These are phyloP conservation scores for Madurella fahalii DNA, from an alignment of 2,329 filamentous ascomycete genomes.

Conservation along the genomic window DNA sequence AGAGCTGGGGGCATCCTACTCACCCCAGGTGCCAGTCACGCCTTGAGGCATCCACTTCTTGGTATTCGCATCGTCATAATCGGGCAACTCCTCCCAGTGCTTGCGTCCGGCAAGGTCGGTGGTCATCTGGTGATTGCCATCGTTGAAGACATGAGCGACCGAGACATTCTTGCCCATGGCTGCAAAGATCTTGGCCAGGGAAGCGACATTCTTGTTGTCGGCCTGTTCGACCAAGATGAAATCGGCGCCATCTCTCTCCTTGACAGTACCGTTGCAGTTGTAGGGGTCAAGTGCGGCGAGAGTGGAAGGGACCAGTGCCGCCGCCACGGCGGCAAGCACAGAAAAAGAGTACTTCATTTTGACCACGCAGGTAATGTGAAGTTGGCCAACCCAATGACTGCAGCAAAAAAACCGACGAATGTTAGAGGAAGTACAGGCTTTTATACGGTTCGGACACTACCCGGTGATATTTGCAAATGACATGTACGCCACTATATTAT, in stretches of 20 bases:
- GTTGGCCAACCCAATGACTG: neutral
- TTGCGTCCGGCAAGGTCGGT: constrained; percentile 13
- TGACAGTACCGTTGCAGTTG: constrained; percentile 19
- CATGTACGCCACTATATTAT: no score
- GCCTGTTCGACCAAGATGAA: constrained; percentile 23
- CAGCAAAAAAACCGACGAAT: no score
- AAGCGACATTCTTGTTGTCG: constrained; percentile 21
- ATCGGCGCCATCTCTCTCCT: constrained; percentile 26
- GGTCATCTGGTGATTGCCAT: constrained; percentile 26
- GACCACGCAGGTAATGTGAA: neutral
- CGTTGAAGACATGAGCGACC: constrained; percentile 24
- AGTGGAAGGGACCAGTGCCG: neutral
- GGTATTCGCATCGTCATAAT: constrained; percentile 31
- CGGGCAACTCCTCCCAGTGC: constrained; percentile 22
- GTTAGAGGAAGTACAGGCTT: no score
- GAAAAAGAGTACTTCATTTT: constrained; percentile 8
- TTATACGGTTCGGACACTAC: no score
- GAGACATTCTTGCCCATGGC: constrained; percentile 11
- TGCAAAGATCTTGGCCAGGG: constrained; percentile 22
- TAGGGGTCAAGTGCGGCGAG: constrained; percentile 2
- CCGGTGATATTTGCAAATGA: no score
- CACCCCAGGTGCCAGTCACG: constrained; percentile 28
- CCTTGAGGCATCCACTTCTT: constrained; percentile 35
- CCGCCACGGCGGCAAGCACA: constrained; percentile 1
- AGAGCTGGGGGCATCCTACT: neutral